Conservation (phyloP, 345 rosid genomes). For the Eucalyptus dawsonii region DNA sequence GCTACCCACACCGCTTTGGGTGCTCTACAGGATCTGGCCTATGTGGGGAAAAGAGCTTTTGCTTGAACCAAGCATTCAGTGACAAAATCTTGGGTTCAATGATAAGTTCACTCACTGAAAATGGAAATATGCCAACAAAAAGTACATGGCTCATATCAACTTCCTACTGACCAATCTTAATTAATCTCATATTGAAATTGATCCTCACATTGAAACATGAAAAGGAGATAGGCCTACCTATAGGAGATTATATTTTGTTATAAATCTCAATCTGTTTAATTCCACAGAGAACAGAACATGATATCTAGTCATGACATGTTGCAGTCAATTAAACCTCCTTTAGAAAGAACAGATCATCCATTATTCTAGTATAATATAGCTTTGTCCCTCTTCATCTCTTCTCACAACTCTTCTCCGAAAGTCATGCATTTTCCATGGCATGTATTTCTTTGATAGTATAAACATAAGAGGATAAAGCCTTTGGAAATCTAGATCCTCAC, state of each 20-base stretch:
- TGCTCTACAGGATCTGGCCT: not conserved
- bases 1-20: not conserved
- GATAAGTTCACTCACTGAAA: not conserved
- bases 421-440: not conserved
- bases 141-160: not conserved
- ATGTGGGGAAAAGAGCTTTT: not conserved
- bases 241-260: not conserved
- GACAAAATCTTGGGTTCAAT: not conserved
- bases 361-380: not conserved
- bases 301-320: not conserved
- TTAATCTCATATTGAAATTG: not conserved
- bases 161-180: not conserved
- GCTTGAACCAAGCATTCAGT: not conserved
- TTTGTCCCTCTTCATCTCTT: not conserved
- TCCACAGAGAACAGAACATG: not conserved
- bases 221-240: not conserved
- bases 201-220: not conserved
- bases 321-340: not conserved
- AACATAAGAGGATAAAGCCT: not conserved
- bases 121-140: not conserved
- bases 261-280: not conserved
- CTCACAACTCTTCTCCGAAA: not conserved
- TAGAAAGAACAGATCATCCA: not conserved
- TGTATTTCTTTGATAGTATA: not conserved
- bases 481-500: constrained; percentile 11